phyloP scores from a whole-genome alignment of 2,329 filamentous ascomycete genomes.

The Ophiostoma ulmi region DNA sequence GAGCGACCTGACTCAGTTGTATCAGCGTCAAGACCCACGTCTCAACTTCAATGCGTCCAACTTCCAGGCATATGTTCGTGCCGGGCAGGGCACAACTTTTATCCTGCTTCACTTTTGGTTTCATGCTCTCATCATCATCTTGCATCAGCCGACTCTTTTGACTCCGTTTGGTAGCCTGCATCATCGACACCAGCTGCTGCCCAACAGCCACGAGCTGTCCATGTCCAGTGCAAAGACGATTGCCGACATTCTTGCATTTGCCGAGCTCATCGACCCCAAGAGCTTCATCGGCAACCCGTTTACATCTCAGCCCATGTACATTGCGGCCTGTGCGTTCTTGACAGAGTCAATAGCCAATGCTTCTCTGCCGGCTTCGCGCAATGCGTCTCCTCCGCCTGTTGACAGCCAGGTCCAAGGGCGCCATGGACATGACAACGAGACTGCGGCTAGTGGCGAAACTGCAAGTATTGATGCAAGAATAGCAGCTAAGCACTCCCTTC shows the following conservation, averaged over 20 bases:
- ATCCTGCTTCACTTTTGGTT: conserved; percentile 86
- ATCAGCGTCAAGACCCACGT: conserved; percentile 68
- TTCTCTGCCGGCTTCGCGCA: conserved; percentile 60
- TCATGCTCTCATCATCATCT: conserved; percentile 75
- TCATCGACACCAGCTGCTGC: conserved; percentile 64
- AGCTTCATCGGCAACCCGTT: conserved; percentile 86
- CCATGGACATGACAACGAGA: too few relatives aligned
- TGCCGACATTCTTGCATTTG: conserved; percentile 80
- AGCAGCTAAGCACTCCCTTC: conserved; percentile 61
- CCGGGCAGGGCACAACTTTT: conserved; percentile 79
- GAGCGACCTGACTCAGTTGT: conserved; percentile 63
- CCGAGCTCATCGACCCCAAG: conserved; percentile 77
- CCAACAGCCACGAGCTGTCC: conserved; percentile 73
- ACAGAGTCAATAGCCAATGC: conserved; percentile 73
- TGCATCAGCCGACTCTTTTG: conserved; percentile 77
- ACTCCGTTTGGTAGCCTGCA: conserved; percentile 62
- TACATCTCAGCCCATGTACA: conserved; percentile 85
- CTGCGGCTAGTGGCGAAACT: neutral
- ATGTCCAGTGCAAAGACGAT: conserved; percentile 92
- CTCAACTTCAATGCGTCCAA: conserved; percentile 81
- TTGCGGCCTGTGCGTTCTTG: conserved; percentile 81
- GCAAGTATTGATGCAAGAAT: conserved; percentile 26
- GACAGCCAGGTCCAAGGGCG: too few relatives aligned
- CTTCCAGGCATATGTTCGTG: conserved; percentile 77
- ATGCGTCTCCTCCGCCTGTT: conserved; percentile 44